A percentile compares a stretch with the other conserved stretches of the same genome.
phyloP scores from a whole-genome alignment of 208 protist species.

The Endotrypanum monterogeii region DNA sequence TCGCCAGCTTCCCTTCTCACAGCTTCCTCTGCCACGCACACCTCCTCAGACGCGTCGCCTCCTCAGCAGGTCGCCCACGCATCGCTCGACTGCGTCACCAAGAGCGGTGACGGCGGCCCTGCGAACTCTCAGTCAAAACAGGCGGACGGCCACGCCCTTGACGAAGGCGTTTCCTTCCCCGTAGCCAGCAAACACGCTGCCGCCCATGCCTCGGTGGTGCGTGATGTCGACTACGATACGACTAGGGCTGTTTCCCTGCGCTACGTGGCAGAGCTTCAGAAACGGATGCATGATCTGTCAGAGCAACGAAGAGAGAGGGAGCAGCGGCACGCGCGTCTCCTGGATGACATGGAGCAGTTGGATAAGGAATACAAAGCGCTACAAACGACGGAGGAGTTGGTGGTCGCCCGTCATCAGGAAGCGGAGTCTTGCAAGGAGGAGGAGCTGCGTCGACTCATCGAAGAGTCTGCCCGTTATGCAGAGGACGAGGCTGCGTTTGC shows the following conservation, averaged over 20 bases:
- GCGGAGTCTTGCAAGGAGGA: conserved; percentile 21
- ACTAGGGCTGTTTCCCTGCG: conserved; percentile 33
- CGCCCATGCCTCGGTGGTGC: background rate
- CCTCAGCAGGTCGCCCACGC: background rate
- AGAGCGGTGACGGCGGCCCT: background rate
- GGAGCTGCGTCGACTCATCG: conserved; percentile 17
- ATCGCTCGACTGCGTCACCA: background rate
- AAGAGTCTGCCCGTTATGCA: conserved; percentile 21
- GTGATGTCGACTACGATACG: conserved; percentile 29
- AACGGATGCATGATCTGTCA: conserved; percentile 17
- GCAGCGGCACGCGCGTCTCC: conserved; percentile 26
- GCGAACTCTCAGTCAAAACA: background rate
- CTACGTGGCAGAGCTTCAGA: conserved; percentile 33
- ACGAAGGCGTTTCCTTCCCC: background rate
- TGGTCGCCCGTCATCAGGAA: conserved; percentile 38
- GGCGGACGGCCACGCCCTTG: background rate
- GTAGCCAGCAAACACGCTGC: conserved; percentile 1
- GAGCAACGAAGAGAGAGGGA: conserved; percentile 17
- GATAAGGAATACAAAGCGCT: conserved; percentile 42
- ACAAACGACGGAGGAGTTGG: conserved; percentile 41
- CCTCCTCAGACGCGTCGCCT: background rate
- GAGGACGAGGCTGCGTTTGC: conserved; percentile 21
- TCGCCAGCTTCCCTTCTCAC: background rate
- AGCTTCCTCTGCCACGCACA: background rate
- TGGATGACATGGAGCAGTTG: conserved; percentile 33